Evolutionary conservation across 192 early-diverging fungal genomes (phyloP).

Genomic region (Diversispora eburnea): DNA sequence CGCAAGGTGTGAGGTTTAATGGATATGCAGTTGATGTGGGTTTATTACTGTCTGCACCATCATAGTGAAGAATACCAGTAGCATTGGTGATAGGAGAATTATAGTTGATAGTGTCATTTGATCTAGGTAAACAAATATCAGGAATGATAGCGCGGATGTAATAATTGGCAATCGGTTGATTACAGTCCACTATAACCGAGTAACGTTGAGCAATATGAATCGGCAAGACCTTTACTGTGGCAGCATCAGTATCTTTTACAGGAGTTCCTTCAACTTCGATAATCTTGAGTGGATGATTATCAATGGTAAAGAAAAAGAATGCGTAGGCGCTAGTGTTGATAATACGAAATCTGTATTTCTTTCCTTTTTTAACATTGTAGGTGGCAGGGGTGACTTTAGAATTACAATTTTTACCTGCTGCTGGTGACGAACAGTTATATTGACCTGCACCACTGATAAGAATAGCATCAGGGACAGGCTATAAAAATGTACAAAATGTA

Average conservation of each 20-base stretch:
- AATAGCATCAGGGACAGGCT: not conserved
- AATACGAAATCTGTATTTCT: slow-evolving; percentile 73
- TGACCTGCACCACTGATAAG: not conserved
- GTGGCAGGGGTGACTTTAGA: not conserved
- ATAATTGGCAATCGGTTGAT: slow-evolving; percentile 17
- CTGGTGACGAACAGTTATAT: not conserved
- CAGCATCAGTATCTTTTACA: slow-evolving; percentile 32
- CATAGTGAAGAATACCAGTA: not conserved
- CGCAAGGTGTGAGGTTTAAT: slow-evolving; percentile 1
- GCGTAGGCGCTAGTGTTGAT: slow-evolving; percentile 58
- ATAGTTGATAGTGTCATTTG: not conserved
- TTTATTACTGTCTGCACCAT: not conserved
- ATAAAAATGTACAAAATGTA: not conserved
- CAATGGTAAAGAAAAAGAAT: slow-evolving; percentile 70
- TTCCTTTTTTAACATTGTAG: slow-evolving; percentile 37
- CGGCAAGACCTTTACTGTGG: slow-evolving; percentile 31
- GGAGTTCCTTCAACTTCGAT: slow-evolving; percentile 70
- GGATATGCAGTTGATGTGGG: slow-evolving; percentile 20
- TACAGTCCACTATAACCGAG: slow-evolving; percentile 24
- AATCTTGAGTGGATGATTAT: slow-evolving; percentile 67
- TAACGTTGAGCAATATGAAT: slow-evolving; percentile 35
- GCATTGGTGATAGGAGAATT: slow-evolving; percentile 28
- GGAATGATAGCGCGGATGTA: slow-evolving; percentile 22
- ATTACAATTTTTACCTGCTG: not conserved
- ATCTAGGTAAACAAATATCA: not conserved